phyloP scores from a whole-genome alignment of 2,329 filamentous ascomycete species.

The Fusarium brachygibbosum region DNA sequence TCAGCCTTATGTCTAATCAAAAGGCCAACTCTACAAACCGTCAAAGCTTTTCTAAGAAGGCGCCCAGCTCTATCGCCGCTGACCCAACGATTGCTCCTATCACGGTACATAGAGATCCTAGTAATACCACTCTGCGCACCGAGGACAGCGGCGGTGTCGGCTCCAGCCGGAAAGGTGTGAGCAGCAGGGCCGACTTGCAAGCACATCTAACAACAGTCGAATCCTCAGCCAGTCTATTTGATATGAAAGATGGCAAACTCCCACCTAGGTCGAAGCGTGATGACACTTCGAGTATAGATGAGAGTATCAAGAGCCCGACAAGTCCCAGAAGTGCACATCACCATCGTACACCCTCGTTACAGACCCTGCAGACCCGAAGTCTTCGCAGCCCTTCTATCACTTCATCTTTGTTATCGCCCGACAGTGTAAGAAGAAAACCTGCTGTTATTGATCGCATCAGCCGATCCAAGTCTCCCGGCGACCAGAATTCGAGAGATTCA shows the following conservation, averaged over 20 bases:
- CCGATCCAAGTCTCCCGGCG: constrained; percentile 59
- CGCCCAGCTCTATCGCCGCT: constrained; percentile 58
- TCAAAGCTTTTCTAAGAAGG: constrained; percentile 59
- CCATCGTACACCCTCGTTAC: constrained; percentile 53
- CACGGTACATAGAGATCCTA: constrained; percentile 63
- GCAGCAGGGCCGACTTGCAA: constrained; percentile 59
- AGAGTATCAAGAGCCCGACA: constrained; percentile 61
- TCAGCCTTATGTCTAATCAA: constrained; percentile 60
- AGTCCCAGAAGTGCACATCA: constrained; percentile 58
- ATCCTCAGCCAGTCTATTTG: constrained; percentile 56
- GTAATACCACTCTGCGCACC: constrained; percentile 57
- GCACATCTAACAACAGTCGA: constrained; percentile 54
- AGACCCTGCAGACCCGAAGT: constrained; percentile 56
- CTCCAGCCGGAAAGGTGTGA: constrained; percentile 58
- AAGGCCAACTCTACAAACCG: constrained; percentile 59
- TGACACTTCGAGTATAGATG: constrained; percentile 62
- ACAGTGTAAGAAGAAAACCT: constrained; percentile 60
- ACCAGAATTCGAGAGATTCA: constrained; percentile 67
- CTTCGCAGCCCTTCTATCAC: constrained; percentile 53
- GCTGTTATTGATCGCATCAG: constrained; percentile 70
- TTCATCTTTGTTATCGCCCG: constrained; percentile 55
- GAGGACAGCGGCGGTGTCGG: constrained; percentile 60
- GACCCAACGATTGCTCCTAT: constrained; percentile 64
- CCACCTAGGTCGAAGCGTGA: constrained; percentile 57
- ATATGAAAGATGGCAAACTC: constrained; percentile 55